Base-by-base conservation (phyloP, 768 basidiomycete species). In the Amanita rubescens region DNA sequence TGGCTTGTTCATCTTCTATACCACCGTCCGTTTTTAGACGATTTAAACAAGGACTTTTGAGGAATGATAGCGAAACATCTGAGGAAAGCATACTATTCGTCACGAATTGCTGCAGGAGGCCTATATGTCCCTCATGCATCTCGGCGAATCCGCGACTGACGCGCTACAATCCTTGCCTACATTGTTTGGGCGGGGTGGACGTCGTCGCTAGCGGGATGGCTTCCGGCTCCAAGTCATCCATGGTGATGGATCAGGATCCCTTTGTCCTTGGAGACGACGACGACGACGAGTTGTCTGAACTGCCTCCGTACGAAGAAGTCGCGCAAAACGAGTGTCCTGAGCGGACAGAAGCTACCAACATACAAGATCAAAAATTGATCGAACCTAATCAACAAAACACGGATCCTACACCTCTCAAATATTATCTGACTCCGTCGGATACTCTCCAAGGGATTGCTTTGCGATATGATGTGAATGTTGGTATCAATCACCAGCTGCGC, bases 141-240 rank as follows among this genome's bases (percentile, higher is more conserved):
- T 52, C 64, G 1, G 62, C 69, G 2, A 89, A 88, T 62, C 82
- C 85, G 0, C 76, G 88, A 15, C 71, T 89, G 19, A 68, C 73
- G 32, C 71, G 81, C 53, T 90, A 89, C 61, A 70, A 88, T 61
- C 88, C 88, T 6, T 90, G 88, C 64, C 66, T 90, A 15, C 73
- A 75, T 6, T 90, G 87, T 62, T 72, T 87, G 1, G 78, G 74
- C 11, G 84, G 84, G 2, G 75, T 81, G 1, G 73, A 64, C 14
- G 74, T 76, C 8, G 60, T 74, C 25, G 61, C 59, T 6, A 35
- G 33, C 2, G 30, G 17, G 17, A 33, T 20, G n/a, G 47, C 44
- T 34, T 33, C 32, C 19, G 34, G 9, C 27, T 24, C 30, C 9
- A 37, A 43, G 39, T 32, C 27, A 19, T n/a, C 30, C 8, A 73